Base-by-base conservation (phyloP, 768 basidiomycete species). In the Phylloporus sp. region DNA sequence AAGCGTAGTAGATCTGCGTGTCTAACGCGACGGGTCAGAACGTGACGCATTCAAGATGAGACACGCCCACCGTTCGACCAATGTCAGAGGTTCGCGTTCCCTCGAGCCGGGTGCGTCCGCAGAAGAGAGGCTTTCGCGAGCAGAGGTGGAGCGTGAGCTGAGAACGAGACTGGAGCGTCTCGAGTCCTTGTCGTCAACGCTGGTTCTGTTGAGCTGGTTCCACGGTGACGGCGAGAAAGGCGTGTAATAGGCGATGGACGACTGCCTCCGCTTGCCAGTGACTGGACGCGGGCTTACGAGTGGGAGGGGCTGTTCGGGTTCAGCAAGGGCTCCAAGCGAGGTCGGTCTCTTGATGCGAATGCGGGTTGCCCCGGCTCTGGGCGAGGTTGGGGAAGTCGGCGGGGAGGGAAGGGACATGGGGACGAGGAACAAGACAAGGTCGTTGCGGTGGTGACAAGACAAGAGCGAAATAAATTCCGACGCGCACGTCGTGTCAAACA, bases 1-100 rank as follows among this genome's bases (percentile, higher is more conserved):
- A 84, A 84, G 24, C 78, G 84, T n/a, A 91, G 69, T 3, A 92
- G 68, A 44, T 90, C 88, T 6, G 83, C 80, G 56, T 92, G 86
- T 58, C 90, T 91, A 51, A 24, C 7, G 4, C 6, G 23, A 36
- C 14, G 6, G 6, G 33, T 21, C 11, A 5, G 8, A 18, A 23
- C 15, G 26, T 20, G 15, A 32, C 31, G 31, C 4, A 4, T 6
- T 21, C 28, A 14, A 33, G 41, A 47, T 17, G 15, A 35, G 40
- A 18, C 8, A 26, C 5, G 74, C 80, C 49, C 59, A 89, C 86
- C 80, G 84, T 67, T 90, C 88, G 39, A 78, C 76, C 44, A 89
- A 62, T 0, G 87, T 90, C 44, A 78, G 57, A 14, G 80, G 81
- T n/a, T 69, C 68, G 18, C 60, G 59, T 26, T 64, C 59, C 37